These are phyloP conservation scores for Physcomitrellopsis africana DNA, from an alignment of 225 moss, liverwort and hornwort species.

Conservation along the genomic window DNA sequence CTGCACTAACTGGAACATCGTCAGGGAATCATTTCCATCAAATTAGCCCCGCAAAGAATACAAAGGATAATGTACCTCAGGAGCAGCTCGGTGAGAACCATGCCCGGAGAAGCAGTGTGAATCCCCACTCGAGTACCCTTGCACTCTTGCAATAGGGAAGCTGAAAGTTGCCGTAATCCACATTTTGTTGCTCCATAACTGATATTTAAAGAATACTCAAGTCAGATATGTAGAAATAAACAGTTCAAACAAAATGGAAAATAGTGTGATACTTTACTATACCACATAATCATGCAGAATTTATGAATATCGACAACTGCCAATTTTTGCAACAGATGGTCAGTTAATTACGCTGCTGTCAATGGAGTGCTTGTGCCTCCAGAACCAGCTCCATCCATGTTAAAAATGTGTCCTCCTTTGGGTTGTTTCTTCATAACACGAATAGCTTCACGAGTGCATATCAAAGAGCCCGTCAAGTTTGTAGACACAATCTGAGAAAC, in stretches of 20 bases:
- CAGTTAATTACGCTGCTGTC: conserved; percentile 76
- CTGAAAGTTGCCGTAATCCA: conserved; percentile 81
- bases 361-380: conserved; percentile 95
- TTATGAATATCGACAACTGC: not conserved
- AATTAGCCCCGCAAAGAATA: conserved; percentile 11
- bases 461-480: conserved; percentile 83
- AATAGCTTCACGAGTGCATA: conserved; percentile 96
- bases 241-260: not conserved
- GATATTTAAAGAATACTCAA: conserved; percentile 12
- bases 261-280: not conserved
- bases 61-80: conserved; percentile 53
- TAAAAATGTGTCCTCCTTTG: conserved; percentile 89
- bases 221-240: conserved; percentile 16
- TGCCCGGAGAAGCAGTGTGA: conserved; percentile 95
- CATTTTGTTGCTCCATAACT: conserved; percentile 97
- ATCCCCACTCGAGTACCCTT: conserved; percentile 86
- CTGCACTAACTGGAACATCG: conserved; percentile 11
- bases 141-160: conserved; percentile 82
- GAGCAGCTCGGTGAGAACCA: conserved; percentile 96
- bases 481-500: conserved; percentile 83
- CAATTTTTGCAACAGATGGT: conserved; percentile 16
- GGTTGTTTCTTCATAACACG: conserved; percentile 86
- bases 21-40: not conserved
- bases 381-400: conserved; percentile 98
- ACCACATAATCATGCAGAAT: not conserved